Percentiles rank a stretch among this genome's conserved stretches.
Conservation (phyloP, 306 rosid genomes). For the Pyrus bretschneideri region DNA sequence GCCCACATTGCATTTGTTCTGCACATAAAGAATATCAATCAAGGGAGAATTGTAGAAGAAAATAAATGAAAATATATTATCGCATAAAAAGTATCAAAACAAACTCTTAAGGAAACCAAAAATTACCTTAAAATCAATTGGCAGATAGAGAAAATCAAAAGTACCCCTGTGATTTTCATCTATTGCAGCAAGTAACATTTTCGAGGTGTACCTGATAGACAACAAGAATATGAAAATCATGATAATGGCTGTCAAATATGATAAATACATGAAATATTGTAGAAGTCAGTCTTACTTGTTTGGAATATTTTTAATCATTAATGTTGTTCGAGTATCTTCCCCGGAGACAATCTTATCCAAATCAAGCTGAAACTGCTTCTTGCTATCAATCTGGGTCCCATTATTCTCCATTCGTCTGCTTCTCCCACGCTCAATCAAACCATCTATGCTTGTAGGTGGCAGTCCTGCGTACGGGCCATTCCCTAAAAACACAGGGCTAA, state of each 20-base stretch:
- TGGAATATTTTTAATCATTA: conserved; percentile 94
- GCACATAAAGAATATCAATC: conserved; percentile 29
- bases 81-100: background rate
- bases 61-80: background rate
- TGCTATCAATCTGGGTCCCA: conserved; percentile 58
- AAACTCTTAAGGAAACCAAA: background rate
- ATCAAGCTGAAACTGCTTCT: conserved; percentile 86
- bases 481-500: conserved; percentile 54
- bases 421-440: conserved; percentile 53
- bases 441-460: conserved; percentile 44
- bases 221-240: conserved; percentile 8
- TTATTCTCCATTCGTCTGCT: conserved; percentile 57
- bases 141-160: conserved; percentile 83
- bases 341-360: conserved; percentile 67
- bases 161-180: conserved; percentile 84
- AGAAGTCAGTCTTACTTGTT: conserved; percentile 55
- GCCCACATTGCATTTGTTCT: conserved; percentile 97
- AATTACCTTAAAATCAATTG: conserved; percentile 81
- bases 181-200: conserved; percentile 84
- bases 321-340: conserved; percentile 78
- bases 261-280: background rate
- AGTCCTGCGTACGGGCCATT: conserved; percentile 54
- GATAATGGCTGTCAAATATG: background rate
- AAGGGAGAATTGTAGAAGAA: background rate
- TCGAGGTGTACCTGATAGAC: conserved; percentile 72